These are phyloP conservation scores for Aegle marmelos DNA, from an alignment of 345 rosid species.

Conservation along the genomic window DNA sequence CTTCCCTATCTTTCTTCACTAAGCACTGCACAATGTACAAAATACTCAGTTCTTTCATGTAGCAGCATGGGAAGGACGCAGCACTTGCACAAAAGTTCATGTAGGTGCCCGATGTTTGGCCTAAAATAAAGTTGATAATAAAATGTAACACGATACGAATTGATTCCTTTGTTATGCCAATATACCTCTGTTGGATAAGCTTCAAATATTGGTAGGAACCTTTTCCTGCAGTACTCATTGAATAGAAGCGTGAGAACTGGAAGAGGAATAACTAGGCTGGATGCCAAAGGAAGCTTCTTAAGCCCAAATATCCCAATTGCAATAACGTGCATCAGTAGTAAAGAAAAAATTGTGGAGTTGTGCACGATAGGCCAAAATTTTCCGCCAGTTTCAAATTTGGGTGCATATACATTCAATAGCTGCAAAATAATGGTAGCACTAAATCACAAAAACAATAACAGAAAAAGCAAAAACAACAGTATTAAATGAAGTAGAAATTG, in stretches of 20 bases:
- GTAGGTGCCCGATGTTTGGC: background rate
- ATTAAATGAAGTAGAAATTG: background rate
- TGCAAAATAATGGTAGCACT: slow-evolving; percentile 27
- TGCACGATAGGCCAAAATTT: slow-evolving; percentile 86
- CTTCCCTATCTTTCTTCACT: slow-evolving; percentile 65
- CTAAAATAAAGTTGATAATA: background rate
- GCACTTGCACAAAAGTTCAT: background rate
- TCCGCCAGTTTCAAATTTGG: slow-evolving; percentile 77
- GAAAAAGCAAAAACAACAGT: background rate
- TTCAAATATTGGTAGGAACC: slow-evolving; percentile 64
- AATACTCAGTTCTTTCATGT: slow-evolving; percentile 10
- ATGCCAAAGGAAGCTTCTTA: slow-evolving; percentile 71
- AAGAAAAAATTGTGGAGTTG: slow-evolving; percentile 60
- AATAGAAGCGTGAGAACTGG: slow-evolving; percentile 77
- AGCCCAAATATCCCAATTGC: slow-evolving; percentile 86
- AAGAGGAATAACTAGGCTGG: slow-evolving; percentile 70
- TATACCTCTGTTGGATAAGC: slow-evolving; percentile 81
- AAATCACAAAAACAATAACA: background rate
- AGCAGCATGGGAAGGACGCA: background rate
- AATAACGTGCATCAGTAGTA: slow-evolving; percentile 81
- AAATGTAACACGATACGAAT: background rate
- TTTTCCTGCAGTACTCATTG: slow-evolving; percentile 68
- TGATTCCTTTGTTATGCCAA: background rate
- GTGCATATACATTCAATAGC: slow-evolving; percentile 73
- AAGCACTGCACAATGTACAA: slow-evolving; percentile 57